Base-by-base conservation (phyloP, 306 rosid genomes). In the Pueraria montana region DNA sequence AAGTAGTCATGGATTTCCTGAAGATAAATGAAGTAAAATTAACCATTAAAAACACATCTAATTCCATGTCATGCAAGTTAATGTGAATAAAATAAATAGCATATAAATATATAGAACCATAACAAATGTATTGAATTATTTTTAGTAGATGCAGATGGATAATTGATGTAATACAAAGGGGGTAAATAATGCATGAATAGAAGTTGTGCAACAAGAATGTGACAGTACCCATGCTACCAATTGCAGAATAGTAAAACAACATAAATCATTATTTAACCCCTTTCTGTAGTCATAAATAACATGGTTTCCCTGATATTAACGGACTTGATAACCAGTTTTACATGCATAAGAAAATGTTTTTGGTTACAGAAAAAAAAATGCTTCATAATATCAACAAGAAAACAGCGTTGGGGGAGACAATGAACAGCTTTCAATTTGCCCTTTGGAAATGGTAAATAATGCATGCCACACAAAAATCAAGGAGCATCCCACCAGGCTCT, bases 1-100 rank as follows among this genome's bases (percentile, higher is more conserved):
- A 96, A 87, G 92, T 96, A 96, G 89, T 96, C 99, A 81, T 90
- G 99, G 81, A 96, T 94, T 84, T 96, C 99, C 99, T 96, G 91
- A 76, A 84, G 84, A 73, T 32, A 85, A 65, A 76, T 32, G 53
- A 32, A 30, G 40, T 46, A 27, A 75, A 70, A 27, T 36, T 53
- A 67, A 56, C 43, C 27, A 4, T 11, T 11, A 49, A 21, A 70
- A 49, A 24, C 7, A 45, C 8, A 58, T 26, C 53, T 52, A 53
- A 46, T 3, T 45, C 49, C 53, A 76, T 66, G 50, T 56, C 84
- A 72, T 18, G 21, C 45, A 78, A 62, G 49, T 64, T 56, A 66
- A 82, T 69, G 48, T 13, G 24, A 55, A 17, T 48, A 36, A 23
- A 74, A n/a, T 63, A 63, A 30, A 17, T 34, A 17, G 13, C 38